Evolutionary conservation across 2,329 filamentous ascomycete genomes (phyloP).

Genomic region (Stagonosporopsis rhizophila): DNA sequence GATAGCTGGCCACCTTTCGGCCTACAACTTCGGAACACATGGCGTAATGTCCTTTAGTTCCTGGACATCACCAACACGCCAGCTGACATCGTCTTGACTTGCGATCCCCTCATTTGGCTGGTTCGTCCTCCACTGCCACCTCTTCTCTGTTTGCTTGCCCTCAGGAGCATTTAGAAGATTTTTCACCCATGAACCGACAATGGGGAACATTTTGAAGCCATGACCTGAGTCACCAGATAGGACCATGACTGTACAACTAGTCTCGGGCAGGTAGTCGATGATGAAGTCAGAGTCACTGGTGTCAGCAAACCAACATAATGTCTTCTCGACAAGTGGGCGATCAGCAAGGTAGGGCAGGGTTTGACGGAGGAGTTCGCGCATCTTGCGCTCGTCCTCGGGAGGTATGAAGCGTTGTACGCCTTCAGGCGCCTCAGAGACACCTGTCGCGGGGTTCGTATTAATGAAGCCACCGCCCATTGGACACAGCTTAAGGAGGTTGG

Average conservation of each 20-base stretch:
- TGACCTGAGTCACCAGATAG: conserved; percentile 67
- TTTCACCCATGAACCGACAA: conserved; percentile 63
- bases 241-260: conserved; percentile 56
- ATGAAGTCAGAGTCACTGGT: conserved; percentile 66
- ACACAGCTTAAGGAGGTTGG: conserved; percentile 66
- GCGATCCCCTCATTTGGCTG: conserved; percentile 24
- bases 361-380: conserved; percentile 60
- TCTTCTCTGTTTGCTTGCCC: conserved; percentile 52
- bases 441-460: conserved; percentile 56
- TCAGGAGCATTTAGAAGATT: conserved; percentile 53
- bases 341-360: conserved; percentile 62
- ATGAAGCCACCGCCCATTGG: conserved; percentile 64
- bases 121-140: conserved; percentile 62
- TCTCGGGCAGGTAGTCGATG: conserved; percentile 64
- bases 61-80: conserved; percentile 53
- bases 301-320: conserved; percentile 71
- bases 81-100: conserved; percentile 52
- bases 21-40: conserved; percentile 27
- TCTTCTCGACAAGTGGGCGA: conserved; percentile 63
- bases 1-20: background rate
- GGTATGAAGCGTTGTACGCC: conserved; percentile 58
- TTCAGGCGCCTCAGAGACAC: conserved; percentile 53
- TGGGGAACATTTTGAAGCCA: conserved; percentile 68
- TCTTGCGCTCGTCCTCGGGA: conserved; percentile 59
- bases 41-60: conserved; percentile 31